Evolutionary conservation across 164 flowering plant genomes (phyloP).

Genomic region (Vitis cinerea): DNA sequence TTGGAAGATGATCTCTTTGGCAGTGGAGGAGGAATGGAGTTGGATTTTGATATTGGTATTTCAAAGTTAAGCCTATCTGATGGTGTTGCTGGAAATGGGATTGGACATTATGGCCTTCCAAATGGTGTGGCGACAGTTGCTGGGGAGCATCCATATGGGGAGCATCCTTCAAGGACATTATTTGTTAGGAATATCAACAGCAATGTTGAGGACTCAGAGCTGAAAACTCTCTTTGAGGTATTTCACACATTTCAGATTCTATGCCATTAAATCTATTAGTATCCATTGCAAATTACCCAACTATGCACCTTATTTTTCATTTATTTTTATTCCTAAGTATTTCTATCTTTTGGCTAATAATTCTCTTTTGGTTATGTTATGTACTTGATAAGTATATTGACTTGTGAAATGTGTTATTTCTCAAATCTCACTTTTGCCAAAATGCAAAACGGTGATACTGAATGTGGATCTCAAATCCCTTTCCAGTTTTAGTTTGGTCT

Average conservation of each 20-base stretch:
- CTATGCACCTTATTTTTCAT: background rate
- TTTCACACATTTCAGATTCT: constrained; percentile 3
- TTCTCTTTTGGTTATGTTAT: too few species aligned
- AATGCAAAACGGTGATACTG: too few species aligned
- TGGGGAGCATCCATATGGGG: constrained; percentile 82
- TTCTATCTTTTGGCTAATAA: too few species aligned
- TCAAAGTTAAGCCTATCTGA: constrained; percentile 55
- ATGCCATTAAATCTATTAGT: too few species aligned
- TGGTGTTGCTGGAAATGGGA: constrained; percentile 53
- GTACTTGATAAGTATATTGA: too few species aligned
- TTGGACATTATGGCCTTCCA: constrained; percentile 50
- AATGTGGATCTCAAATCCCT: too few species aligned
- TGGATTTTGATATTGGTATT: constrained; percentile 68
- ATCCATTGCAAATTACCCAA: too few species aligned
- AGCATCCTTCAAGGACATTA: constrained; percentile 97
- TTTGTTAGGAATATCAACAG: constrained; percentile 95
- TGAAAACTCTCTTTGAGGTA: constrained; percentile 54
- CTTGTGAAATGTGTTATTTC: too few species aligned
- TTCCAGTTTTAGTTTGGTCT: too few species aligned
- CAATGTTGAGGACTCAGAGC: constrained; percentile 54
- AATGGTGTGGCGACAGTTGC: constrained; percentile 50
- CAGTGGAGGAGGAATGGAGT: constrained; percentile 92
- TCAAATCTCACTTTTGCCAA: too few species aligned
- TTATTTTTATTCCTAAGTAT: background rate
- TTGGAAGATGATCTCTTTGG: constrained; percentile 94